A percentile compares a stretch with the other conserved stretches of the same genome.
These are phyloP conservation scores for Sclerotinia borealis DNA, from an alignment of 2,329 filamentous ascomycete species.

Conservation along the genomic window DNA sequence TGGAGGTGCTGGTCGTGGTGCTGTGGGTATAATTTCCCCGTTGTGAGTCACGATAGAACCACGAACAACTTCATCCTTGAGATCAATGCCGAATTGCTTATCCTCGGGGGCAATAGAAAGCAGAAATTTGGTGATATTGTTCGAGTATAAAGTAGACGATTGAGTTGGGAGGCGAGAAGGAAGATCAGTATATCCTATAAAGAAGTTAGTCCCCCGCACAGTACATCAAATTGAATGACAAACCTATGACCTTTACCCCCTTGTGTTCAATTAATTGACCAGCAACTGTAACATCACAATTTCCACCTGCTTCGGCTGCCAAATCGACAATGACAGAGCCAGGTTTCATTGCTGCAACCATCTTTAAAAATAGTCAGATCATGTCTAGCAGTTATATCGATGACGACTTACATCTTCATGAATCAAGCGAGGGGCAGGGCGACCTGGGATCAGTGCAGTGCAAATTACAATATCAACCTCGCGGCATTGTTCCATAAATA, in stretches of 20 bases:
- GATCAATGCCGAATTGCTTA: slow-evolving; percentile 72
- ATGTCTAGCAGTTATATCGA: slow-evolving; percentile 35
- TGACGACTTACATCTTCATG: slow-evolving; percentile 53
- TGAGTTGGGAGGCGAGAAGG: slow-evolving; percentile 83
- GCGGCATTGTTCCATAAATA: slow-evolving; percentile 79
- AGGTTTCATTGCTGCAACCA: slow-evolving; percentile 64
- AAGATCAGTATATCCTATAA: slow-evolving; percentile 71
- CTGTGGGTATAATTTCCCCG: slow-evolving; percentile 68
- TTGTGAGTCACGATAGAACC: slow-evolving; percentile 77
- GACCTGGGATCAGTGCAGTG: slow-evolving; percentile 84
- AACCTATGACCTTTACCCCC: slow-evolving; percentile 78
- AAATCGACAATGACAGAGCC: slow-evolving; percentile 85
- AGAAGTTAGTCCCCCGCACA: neutral
- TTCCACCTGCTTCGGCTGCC: slow-evolving; percentile 81
- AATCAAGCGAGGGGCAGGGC: slow-evolving; percentile 76
- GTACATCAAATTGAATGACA: slow-evolving; percentile 23
- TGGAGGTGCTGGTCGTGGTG: slow-evolving; percentile 60
- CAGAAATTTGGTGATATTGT: slow-evolving; percentile 86
- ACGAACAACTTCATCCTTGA: slow-evolving; percentile 79
- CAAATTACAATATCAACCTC: slow-evolving; percentile 93
- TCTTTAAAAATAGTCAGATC: slow-evolving; percentile 34
- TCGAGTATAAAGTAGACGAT: slow-evolving; percentile 84
- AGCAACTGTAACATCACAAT: slow-evolving; percentile 74
- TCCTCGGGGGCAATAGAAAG: slow-evolving; percentile 75
- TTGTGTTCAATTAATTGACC: slow-evolving; percentile 66